Evolutionary conservation across 345 rosid genomes (phyloP).

Genomic region (Atalantia buxifolia): DNA sequence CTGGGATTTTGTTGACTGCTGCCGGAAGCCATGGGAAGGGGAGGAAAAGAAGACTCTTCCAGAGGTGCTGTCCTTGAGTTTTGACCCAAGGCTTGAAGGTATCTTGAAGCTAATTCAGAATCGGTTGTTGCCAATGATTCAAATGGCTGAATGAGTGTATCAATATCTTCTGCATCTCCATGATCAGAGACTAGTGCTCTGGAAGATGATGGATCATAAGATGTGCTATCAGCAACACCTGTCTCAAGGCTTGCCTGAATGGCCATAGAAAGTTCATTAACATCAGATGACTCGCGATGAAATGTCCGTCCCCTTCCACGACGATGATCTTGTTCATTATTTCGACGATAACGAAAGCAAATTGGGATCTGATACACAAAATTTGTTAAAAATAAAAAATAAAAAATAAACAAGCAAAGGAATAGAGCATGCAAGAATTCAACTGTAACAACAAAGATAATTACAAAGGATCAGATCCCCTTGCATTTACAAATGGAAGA

Average conservation of each 20-base stretch:
- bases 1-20: conserved; percentile 45
- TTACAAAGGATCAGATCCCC: background rate
- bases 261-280: conserved; percentile 47
- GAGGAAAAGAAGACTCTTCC: conserved; percentile 86
- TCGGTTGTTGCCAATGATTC: conserved; percentile 48
- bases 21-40: conserved; percentile 47
- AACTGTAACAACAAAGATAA: background rate
- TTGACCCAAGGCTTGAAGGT: conserved; percentile 80
- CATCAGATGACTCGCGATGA: conserved; percentile 64
- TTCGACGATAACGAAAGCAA: conserved; percentile 69
- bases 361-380: conserved; percentile 67
- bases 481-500: background rate
- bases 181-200: conserved; percentile 33
- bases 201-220: conserved; percentile 42
- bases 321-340: conserved; percentile 58
- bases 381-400: background rate
- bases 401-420: conserved; percentile 3
- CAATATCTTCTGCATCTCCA: conserved; percentile 41
- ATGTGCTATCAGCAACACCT: conserved; percentile 28
- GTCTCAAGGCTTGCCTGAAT: conserved; percentile 58
- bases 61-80: conserved; percentile 52
- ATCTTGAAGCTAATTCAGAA: conserved; percentile 58
- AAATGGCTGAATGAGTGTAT: conserved; percentile 59
- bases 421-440: background rate
- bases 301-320: conserved; percentile 74